Evolutionary conservation across 495 filamentous ascomycete species (phyloP), one percentile per base, ranked within the genome.

Genomic region (Bombardia bombarda): DNA sequence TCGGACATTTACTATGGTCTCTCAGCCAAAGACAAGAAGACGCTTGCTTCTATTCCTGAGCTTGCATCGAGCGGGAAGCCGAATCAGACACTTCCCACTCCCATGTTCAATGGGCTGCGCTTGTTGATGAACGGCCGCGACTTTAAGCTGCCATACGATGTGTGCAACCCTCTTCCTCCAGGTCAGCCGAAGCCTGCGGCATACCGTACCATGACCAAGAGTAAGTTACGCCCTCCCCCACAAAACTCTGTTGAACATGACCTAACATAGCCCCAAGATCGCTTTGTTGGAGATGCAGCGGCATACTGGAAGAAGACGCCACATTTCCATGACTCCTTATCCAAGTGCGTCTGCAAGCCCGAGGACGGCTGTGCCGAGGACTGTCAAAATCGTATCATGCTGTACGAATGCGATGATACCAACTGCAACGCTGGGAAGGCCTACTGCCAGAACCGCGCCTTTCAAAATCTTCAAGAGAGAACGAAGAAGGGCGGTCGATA

Each of bases 361-460:
- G 82, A 86, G 21, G 79, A 78, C 32, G 87, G 87, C 22, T 98
- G 92, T 55, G 87, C 80, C 49, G 88, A 95, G 40, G 70, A 82
- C 47, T 98, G 92, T 64, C 82, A 90, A 53, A 98, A 98, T 55
- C 78, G 88, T 34, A 86, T 86, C 65, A 96, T 97, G 87, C 80
- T 92, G 43, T 95, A 95, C 59, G 92, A 98, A 63, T 98, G 92
- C 61, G 87, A 96, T 61, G 78, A 84, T 8, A 82, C 74, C 36
- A 97, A 95, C 60, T 98, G 92, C 65, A 80, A 77, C 43, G 62
- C 93, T 17, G 83, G 83, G 31, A 62, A 70, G 9, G 70, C 74
- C 3, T 65, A 70, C 38, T 98, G 92, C 66, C 78, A 74, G 20
- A 98, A 98, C 61, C 86, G 92, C 25, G 81, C 79, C 25, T 98